Evolutionary conservation across 768 basidiomycete species (phyloP).

Genomic region (Sistotremastrum suecicum): DNA sequence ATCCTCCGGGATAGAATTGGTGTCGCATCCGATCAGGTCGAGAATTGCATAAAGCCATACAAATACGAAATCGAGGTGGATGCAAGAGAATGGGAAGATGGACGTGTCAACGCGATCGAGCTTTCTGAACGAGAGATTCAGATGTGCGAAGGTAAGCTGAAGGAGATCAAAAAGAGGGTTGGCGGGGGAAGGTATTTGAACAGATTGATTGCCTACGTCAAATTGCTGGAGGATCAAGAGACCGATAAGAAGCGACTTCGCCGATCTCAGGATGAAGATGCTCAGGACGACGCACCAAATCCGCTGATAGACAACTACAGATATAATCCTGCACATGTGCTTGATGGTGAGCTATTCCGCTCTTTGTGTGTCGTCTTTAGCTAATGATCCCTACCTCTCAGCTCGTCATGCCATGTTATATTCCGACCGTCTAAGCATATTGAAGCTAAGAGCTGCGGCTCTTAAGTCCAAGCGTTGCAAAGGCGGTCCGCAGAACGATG

Average conservation of each 20-base stretch:
- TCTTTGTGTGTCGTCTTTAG: not conserved
- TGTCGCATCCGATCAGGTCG: slow-evolving; percentile 94
- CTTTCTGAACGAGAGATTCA: slow-evolving; percentile 73
- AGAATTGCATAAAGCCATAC: slow-evolving; percentile 99
- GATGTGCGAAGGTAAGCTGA: slow-evolving; percentile 78
- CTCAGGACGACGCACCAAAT: slow-evolving; percentile 20
- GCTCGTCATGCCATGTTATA: slow-evolving; percentile 90
- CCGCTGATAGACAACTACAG: slow-evolving; percentile 59
- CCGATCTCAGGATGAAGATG: slow-evolving; percentile 17
- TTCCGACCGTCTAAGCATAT: slow-evolving; percentile 61
- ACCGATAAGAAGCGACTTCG: slow-evolving; percentile 37
- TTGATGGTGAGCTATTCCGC: slow-evolving; percentile 56
- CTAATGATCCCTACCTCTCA: slow-evolving; percentile 20
- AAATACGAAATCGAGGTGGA: slow-evolving; percentile 98
- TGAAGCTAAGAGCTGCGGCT: slow-evolving; percentile 77
- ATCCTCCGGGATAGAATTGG: slow-evolving; percentile 89
- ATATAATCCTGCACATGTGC: slow-evolving; percentile 81
- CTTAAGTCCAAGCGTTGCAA: slow-evolving; percentile 84
- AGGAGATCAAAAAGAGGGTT: slow-evolving; percentile 76
- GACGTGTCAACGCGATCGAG: slow-evolving; percentile 58
- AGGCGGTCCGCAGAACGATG: slow-evolving; percentile 74
- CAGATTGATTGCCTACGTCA: slow-evolving; percentile 68
- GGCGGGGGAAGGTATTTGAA: slow-evolving; percentile 75
- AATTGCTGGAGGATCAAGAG: slow-evolving; percentile 63
- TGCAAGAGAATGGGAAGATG: slow-evolving; percentile 80